A percentile compares a stretch with the other conserved stretches of the same genome.
Evolutionary conservation across 495 filamentous ascomycete genomes (phyloP).

Genomic region (Neurospora sp.): DNA sequence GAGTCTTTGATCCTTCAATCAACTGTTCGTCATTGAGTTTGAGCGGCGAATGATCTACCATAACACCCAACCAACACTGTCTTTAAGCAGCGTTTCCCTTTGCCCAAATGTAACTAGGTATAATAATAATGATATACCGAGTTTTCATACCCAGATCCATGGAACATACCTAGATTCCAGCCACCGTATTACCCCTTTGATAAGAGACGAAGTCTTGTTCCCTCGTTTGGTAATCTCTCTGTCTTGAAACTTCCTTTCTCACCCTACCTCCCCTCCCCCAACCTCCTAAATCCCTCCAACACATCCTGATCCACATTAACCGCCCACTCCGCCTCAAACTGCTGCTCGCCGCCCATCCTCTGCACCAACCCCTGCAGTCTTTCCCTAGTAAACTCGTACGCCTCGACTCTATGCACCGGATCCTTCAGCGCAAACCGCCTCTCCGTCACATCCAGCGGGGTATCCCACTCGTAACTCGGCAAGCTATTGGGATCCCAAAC

Average conservation of each 20-base stretch:
- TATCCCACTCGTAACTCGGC: constrained; percentile 57
- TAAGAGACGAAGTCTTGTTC: background rate
- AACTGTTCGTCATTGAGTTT: no score
- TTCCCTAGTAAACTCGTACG: constrained; percentile 59
- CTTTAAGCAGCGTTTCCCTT: background rate
- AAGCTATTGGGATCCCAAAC: constrained; percentile 56
- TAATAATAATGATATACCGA: background rate
- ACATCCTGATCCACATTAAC: constrained; percentile 82
- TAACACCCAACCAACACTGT: background rate
- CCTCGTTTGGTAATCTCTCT: background rate
- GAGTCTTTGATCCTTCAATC: no score
- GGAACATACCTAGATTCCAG: no score
- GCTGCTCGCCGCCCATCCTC: constrained; percentile 57
- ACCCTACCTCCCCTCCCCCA: constrained; percentile 9
- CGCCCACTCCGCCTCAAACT: constrained; percentile 70
- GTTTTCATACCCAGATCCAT: background rate
- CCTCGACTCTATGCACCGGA: constrained; percentile 58
- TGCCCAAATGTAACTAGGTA: background rate
- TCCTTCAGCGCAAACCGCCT: constrained; percentile 50
- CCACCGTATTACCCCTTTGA: background rate
- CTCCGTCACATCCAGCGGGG: constrained; percentile 44
- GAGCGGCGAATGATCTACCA: no score
- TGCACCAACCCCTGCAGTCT: constrained; percentile 55
- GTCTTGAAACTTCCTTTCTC: background rate
- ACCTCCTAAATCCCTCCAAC: constrained; percentile 48